A percentile compares a stretch with the other conserved stretches of the same genome.
These are phyloP conservation scores for Termitomyces eurrhizus DNA, from an alignment of 768 basidiomycete genomes.

Conservation along the genomic window DNA sequence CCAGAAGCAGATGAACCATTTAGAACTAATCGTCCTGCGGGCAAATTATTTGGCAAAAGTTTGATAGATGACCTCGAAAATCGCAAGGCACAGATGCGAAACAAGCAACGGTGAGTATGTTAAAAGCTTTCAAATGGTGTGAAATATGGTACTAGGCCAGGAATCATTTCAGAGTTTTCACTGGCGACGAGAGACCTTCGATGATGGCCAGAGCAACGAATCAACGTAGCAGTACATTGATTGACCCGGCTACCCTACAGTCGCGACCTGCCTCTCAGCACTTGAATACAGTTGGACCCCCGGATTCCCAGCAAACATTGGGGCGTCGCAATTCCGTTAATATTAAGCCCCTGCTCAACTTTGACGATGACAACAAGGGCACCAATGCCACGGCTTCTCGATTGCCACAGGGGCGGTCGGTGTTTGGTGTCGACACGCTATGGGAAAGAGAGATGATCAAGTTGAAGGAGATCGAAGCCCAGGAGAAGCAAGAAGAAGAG, in stretches of 20 bases:
- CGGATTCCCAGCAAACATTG: conserved; percentile 32
- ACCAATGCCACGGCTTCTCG: conserved; percentile 21
- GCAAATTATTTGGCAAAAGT: conserved; percentile 83
- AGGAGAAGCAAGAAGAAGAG: conserved; percentile 57
- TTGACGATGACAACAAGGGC: conserved; percentile 48
- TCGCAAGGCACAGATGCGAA: conserved; percentile 78
- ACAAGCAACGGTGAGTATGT: conserved; percentile 68
- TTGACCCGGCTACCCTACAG: conserved; percentile 64
- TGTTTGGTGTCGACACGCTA: conserved; percentile 90
- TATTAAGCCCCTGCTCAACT: conserved; percentile 63
- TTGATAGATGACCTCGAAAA: conserved; percentile 87
- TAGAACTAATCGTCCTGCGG: conserved; percentile 55
- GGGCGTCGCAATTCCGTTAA: conserved; percentile 46
- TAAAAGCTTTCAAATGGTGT: not conserved
- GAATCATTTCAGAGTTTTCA: conserved; percentile 63
- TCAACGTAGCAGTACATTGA: conserved; percentile 61
- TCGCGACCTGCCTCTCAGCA: conserved; percentile 43
- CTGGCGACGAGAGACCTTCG: conserved; percentile 82
- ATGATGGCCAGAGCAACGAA: conserved; percentile 80
- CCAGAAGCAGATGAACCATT: conserved; percentile 24
- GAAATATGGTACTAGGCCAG: not conserved
- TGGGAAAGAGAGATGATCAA: conserved; percentile 90
- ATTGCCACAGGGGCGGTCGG: conserved; percentile 57
- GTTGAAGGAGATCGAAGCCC: conserved; percentile 70
- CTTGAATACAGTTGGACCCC: conserved; percentile 39